Evolutionary conservation across 176 grass and related monocot genomes (phyloP), one percentile per base, ranked within the genome.

Genomic region (Juncus effusus): DNA sequence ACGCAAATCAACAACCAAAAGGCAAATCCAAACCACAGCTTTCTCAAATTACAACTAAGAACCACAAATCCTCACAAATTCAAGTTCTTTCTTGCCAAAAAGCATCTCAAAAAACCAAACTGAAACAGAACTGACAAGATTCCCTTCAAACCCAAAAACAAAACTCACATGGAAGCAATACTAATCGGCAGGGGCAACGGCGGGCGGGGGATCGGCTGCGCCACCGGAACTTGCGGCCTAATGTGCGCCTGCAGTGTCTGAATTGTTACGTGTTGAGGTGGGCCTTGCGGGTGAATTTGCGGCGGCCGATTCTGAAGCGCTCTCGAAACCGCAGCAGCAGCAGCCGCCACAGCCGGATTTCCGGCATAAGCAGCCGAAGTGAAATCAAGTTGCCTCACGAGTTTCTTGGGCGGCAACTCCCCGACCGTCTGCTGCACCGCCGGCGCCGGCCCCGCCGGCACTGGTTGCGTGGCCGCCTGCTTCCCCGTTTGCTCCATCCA

Each of bases 371-470:
- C 73, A 35, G 85, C 75, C 38, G 92, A 82, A 53, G 60, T 90
- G 70, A 99, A 99, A 82, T 99, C 85, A 5, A 99, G 88, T 77
- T 93, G 94, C 44, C 94, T 79, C 16, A 82, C 85, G 1, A 90
- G 81, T 77, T 90, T 95, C 58, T 86, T 99, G 6, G 85, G 72
- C 45, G 85, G 76, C 2, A 84, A 79, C 74, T 84, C 81, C 14
- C 50, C 51, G 40, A 59, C 67, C 13, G 64, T 73, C 63, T 79
- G 77, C 13, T 80, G 77, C 51, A 71, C 60, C 44, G 44, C 81
- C 15, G 40, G 39, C 51, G 65, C 67, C n/a, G 64, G 73, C 70
- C 80, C 70, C 10, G 77, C 71, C 62, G 74, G 56, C 9, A 47
- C 44, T 62, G 85, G 79, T 11, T 65, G 55, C 39, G 76, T 41